Base-by-base conservation (phyloP, 768 basidiomycete species). In the Amanita pallidorosea region DNA sequence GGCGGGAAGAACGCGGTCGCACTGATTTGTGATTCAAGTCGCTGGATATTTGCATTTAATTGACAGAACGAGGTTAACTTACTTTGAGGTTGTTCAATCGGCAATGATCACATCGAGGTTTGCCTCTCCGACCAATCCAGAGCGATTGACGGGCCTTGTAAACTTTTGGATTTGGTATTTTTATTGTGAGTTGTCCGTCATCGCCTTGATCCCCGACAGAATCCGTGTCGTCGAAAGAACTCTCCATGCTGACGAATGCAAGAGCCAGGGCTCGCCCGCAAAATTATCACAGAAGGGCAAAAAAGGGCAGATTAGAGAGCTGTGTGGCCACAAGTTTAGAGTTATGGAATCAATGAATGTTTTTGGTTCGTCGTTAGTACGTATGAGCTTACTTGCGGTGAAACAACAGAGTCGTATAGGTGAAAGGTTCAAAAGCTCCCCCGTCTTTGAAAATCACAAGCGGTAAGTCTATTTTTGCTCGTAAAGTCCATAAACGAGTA, bases 121-220 rank as follows among this genome's bases (percentile, higher is more conserved):
- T 85, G 47, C 83, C 83, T 66, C 83, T 72, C 53, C 81, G 75
- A 52, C 83, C 82, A 55, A 83, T 82, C 83, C 83, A 85, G 51
- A 80, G 79, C 37, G 82, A 85, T 62, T 80, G 81, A 54, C 76
- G 79, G 59, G 75, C 79, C 76, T 79, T 75, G 63, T 76, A 83
- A 47, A 77, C 70, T 67, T 78, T 80, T 33, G 79, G 77, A 58
- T 81, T 83, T 2, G 82, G 81, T 56, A 84, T 83, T 53, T 76
- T 72, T 58, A 83, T 81, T 43, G 74, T 81, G 56, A 83, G 69
- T 54, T 75, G 76, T 45, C 67, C 68, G 60, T 78, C 76, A 62
- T 74, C 76, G 52, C 65, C 65, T 51, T 60, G 56, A 51, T 71
- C 72, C 53, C 65, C 70, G 23, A 62, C 58, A 29, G 67, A 65